Conservation (phyloP, 2,329 filamentous ascomycete genomes). For the Bretziella fagacearum region DNA sequence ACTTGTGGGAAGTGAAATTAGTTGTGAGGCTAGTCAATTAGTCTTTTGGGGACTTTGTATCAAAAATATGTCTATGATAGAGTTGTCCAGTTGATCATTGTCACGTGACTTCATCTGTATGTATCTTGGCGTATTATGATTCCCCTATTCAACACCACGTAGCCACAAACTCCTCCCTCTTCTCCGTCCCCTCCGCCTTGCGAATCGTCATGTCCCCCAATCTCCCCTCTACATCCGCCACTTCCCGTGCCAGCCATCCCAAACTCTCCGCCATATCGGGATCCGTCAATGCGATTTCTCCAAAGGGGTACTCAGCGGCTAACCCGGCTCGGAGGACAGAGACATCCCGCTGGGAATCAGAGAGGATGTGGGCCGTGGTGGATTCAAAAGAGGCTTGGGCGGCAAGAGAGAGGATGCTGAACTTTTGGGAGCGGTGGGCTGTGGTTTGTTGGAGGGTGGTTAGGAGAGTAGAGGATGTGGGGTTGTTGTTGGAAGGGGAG, state of each 20-base stretch:
- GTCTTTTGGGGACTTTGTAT: too few species aligned
- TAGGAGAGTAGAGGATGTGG: background rate
- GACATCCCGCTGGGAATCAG: slow-evolving; percentile 31
- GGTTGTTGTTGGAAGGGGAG: background rate
- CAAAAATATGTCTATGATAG: too few species aligned
- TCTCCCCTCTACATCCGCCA: slow-evolving; percentile 25
- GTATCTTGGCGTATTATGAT: too few species aligned
- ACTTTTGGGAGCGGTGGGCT: slow-evolving; percentile 25
- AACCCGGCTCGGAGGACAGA: slow-evolving; percentile 34
- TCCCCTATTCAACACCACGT: slow-evolving; percentile 24
- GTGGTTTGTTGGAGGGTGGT: slow-evolving; percentile 27
- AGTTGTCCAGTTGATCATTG: background rate
- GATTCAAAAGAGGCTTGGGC: slow-evolving; percentile 35
- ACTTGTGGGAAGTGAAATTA: too few species aligned
- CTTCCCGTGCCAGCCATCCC: slow-evolving; percentile 29
- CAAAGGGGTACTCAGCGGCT: slow-evolving; percentile 34
- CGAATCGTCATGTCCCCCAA: slow-evolving; percentile 25
- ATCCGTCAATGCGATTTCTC: slow-evolving; percentile 33
- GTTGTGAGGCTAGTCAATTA: too few species aligned
- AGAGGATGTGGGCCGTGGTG: slow-evolving; percentile 25
- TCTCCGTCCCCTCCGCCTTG: slow-evolving; percentile 26
- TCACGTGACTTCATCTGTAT: background rate
- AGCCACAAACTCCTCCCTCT: slow-evolving; percentile 32
- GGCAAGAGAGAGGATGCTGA: slow-evolving; percentile 28
- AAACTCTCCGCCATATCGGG: slow-evolving; percentile 35